Conservation (phyloP, 2,329 filamentous ascomycete genomes). For the Colletotrichum agaves region DNA sequence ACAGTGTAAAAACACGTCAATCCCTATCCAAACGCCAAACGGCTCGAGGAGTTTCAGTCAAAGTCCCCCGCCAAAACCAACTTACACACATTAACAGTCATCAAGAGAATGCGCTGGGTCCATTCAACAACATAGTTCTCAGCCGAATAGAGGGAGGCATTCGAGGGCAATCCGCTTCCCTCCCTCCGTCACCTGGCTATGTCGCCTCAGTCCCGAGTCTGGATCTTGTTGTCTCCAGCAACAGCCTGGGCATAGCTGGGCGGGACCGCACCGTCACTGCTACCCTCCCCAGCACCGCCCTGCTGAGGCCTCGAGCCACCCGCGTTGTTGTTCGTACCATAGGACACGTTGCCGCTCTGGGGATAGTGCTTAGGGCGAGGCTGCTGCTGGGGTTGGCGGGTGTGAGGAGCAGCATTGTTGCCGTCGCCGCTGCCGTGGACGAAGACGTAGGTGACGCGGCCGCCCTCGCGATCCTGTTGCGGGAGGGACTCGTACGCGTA, state of each 20-base stretch:
- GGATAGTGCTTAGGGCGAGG: slow-evolving; percentile 47
- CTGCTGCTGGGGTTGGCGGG: slow-evolving; percentile 45
- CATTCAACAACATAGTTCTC: too few relatives aligned
- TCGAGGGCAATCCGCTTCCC: too few relatives aligned
- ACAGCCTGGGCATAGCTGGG: slow-evolving; percentile 93
- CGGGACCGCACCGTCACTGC: slow-evolving; percentile 65
- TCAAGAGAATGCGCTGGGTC: too few relatives aligned
- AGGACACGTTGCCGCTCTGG: slow-evolving; percentile 51
- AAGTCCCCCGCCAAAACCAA: too few relatives aligned
- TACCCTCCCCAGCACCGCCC: slow-evolving; percentile 53
- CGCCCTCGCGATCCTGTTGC: slow-evolving; percentile 62
- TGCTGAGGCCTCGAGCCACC: slow-evolving; percentile 43
- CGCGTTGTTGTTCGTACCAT: slow-evolving; percentile 54
- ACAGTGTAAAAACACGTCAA: too few relatives aligned
- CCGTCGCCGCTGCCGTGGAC: slow-evolving; percentile 62
- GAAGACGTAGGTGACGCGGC: slow-evolving; percentile 81
- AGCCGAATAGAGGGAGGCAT: too few relatives aligned
- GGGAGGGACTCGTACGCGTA: slow-evolving; percentile 75
- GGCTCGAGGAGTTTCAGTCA: too few relatives aligned
- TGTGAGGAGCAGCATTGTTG: slow-evolving; percentile 41
- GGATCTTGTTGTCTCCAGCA: slow-evolving; percentile 86
- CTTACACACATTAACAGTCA: background rate
- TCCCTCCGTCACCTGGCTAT: background rate
- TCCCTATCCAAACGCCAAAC: background rate
- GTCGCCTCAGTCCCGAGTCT: slow-evolving; percentile 66